Percentiles rank a stretch among this genome's conserved stretches.
phyloP scores from a whole-genome alignment of 2,329 filamentous ascomycete genomes.

The Trichoderma brevicompactum region DNA sequence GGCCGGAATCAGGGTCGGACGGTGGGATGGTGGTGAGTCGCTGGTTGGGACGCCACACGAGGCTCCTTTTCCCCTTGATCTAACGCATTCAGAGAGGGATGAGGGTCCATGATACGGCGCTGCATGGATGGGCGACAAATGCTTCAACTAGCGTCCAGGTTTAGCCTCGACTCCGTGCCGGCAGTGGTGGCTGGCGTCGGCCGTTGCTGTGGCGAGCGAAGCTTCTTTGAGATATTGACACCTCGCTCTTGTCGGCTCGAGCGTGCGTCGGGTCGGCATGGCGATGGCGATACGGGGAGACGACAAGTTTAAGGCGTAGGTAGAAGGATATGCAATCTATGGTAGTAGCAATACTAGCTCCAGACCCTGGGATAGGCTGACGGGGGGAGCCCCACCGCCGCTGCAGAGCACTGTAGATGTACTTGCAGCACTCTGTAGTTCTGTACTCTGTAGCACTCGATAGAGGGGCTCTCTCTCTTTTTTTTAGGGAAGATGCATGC shows the following conservation, averaged over 20 bases:
- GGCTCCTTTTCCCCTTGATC: conserved; percentile 27
- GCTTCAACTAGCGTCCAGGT: conserved; percentile 5
- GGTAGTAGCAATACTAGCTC: too few relatives aligned
- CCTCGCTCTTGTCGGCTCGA: background rate
- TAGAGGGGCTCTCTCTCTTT: background rate
- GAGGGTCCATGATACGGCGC: background rate
- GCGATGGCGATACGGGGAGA: background rate
- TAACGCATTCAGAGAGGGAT: conserved; percentile 16
- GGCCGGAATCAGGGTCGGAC: conserved; percentile 14
- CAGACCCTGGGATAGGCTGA: background rate
- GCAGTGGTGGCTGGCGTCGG: background rate
- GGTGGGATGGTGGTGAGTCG: conserved; percentile 23
- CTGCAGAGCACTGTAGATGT: background rate
- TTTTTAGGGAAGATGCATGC: background rate
- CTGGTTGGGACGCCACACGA: conserved; percentile 26
- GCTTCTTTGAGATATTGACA: background rate
- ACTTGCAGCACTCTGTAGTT: background rate
- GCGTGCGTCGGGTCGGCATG: background rate
- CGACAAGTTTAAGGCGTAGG: background rate
- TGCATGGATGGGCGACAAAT: conserved; percentile 14
- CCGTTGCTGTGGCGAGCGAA: background rate
- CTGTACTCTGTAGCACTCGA: background rate
- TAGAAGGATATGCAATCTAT: background rate
- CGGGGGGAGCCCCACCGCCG: background rate
- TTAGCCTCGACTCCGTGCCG: background rate